Base-by-base conservation (phyloP, 257 asterid species). In the Fraxinus cuspidata region DNA sequence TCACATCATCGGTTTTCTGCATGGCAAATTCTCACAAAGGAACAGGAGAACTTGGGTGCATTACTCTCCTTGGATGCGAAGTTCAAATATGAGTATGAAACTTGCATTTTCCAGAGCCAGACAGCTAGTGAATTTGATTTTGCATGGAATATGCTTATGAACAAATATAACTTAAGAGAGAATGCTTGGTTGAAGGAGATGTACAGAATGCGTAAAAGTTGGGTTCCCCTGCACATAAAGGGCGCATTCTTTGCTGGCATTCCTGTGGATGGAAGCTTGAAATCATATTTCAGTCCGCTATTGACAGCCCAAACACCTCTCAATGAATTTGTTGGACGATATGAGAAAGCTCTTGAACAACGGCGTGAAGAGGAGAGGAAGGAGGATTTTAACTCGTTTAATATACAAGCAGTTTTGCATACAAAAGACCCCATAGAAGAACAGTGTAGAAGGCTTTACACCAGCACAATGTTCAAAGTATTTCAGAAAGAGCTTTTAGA, bases 361-460 rank as follows among this genome's bases (percentile, higher is more conserved):
- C 85, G 87, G 13, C 96, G 91, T 0, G 98, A 93, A 67, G 99
- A 93, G 84, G 99, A 95, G 77, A 88, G 89, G 73, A 91, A 84
- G 83, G 98, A 94, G 79, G 98, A 94, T 85, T 87, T 88, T 67
- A 88, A 92, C 85, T 92, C 99, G 1, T 90, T 87, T 51, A 95
- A 91, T 68, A 65, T 90, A 81, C 98, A 87, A 65, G 83, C 93
- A 37, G 93, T 86, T 79, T 70, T 92, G 76, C 98, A 93, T 86
- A 91, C 98, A 2, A 91, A 93, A 83, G 99, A 95, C 79, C 98
- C 99, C 12, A 93, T 95, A 7, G 99, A 95, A 86, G 99, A 93
- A 63, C 99, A 95, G 64, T 91, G 96, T 80, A 81, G 97, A 78
- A 82, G 93, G 86, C 94, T 95, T 1, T 95, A 93, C 91, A 91